Conservation (phyloP, 148 eudicot genomes). For the Chenopodium album region DNA sequence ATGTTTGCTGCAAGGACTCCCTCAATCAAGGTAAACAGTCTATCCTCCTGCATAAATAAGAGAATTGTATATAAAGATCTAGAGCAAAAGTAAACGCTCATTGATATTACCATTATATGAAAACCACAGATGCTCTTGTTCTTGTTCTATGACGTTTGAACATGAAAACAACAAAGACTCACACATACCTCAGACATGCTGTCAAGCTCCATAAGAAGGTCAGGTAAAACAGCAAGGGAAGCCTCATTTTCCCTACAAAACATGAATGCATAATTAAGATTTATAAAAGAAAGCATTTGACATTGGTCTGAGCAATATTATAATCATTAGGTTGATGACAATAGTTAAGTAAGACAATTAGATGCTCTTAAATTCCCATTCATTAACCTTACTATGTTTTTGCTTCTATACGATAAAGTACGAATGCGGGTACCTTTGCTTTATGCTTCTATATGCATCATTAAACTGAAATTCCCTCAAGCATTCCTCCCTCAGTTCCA, state of each 20-base stretch:
- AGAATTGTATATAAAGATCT: neutral
- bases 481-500: conserved; percentile 96
- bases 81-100: neutral
- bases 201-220: conserved; percentile 84
- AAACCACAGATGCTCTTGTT: neutral
- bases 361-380: neutral
- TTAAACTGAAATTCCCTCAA: conserved; percentile 89
- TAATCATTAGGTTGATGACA: neutral
- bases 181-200: conserved; percentile 74
- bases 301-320: neutral
- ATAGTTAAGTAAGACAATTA: neutral
- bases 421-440: conserved; percentile 59
- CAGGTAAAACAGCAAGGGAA: conserved; percentile 93
- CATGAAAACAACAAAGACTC: neutral
- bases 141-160: neutral
- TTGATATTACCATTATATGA: neutral
- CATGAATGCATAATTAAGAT: neutral
- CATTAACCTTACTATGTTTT: neutral
- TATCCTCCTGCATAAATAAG: conserved; percentile 54
- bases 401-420: neutral
- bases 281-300: neutral
- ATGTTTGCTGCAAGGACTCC: conserved; percentile 99
- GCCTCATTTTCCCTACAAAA: conserved; percentile 91
- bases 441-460: conserved; percentile 93
- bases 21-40: conserved; percentile 80